Evolutionary conservation across 202 grass and related monocot genomes (phyloP).

Genomic region (Saccharum hybrid): DNA sequence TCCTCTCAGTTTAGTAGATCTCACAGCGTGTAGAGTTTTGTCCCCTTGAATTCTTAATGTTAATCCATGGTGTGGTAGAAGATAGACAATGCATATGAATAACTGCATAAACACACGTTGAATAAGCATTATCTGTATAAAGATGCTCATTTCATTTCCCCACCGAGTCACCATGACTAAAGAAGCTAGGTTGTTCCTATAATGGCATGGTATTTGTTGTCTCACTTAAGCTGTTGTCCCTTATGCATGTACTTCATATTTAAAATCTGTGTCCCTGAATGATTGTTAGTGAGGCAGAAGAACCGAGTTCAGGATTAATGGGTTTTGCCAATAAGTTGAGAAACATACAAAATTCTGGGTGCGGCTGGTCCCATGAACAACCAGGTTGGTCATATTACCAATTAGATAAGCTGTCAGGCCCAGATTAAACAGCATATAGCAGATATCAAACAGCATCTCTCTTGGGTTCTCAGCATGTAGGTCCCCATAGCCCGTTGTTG

Average conservation of each 20-base stretch:
- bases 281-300: slow-evolving; percentile 17
- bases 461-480: slow-evolving; percentile 84
- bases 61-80: slow-evolving; percentile 20
- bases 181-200: slow-evolving; percentile 24
- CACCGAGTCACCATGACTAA: background rate
- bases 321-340: slow-evolving; percentile 32
- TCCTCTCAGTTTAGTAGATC: slow-evolving; percentile 10
- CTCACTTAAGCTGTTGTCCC: background rate
- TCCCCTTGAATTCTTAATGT: slow-evolving; percentile 8
- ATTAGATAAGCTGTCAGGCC: slow-evolving; percentile 83
- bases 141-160: slow-evolving; percentile 19
- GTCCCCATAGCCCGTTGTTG: slow-evolving; percentile 83
- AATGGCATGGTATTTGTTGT: background rate
- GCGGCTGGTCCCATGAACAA: slow-evolving; percentile 84
- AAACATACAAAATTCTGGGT: slow-evolving; percentile 70
- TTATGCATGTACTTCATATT: slow-evolving; percentile 18
- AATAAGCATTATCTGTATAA: slow-evolving; percentile 18
- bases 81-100: background rate
- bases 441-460: slow-evolving; percentile 83
- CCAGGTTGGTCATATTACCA: slow-evolving; percentile 88
- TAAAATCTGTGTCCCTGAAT: slow-evolving; percentile 25
- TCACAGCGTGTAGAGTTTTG: slow-evolving; percentile 20
- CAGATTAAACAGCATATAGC: slow-evolving; percentile 88
- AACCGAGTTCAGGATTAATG: background rate
- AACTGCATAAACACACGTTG: slow-evolving; percentile 6